Evolutionary conservation across 768 basidiomycete genomes (phyloP).

Genomic region (Butyriboletus loyo): DNA sequence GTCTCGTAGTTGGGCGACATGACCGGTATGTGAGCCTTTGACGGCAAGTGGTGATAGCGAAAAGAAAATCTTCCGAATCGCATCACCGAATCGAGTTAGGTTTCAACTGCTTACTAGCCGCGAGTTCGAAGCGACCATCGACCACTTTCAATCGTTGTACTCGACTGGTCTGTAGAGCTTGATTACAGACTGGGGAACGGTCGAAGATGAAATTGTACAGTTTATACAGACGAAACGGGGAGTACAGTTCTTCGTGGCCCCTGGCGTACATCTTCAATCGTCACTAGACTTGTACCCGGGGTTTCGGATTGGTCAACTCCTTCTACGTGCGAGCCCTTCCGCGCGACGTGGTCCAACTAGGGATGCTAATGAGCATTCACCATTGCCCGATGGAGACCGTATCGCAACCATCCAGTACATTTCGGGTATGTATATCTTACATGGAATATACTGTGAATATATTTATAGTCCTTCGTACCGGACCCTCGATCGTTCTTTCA

Average conservation of each 20-base stretch:
- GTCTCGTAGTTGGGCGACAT: slow-evolving; percentile 46
- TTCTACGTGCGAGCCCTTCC: too few relatives aligned
- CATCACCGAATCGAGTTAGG: slow-evolving; percentile 19
- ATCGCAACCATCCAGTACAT: background rate
- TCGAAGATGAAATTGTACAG: background rate
- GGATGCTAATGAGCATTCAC: background rate
- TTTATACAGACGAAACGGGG: background rate
- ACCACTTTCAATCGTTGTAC: too few relatives aligned
- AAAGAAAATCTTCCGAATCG: slow-evolving; percentile 30
- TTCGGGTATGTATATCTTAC: slow-evolving; percentile 12
- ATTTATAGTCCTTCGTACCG: background rate
- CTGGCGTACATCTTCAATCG: too few relatives aligned
- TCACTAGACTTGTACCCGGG: too few relatives aligned
- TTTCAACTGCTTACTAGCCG: background rate
- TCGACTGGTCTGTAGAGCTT: too few relatives aligned
- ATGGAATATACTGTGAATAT: slow-evolving; percentile 5
- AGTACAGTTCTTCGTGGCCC: too few relatives aligned
- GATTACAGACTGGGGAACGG: background rate
- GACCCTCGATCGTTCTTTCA: slow-evolving; percentile 2
- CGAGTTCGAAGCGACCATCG: background rate
- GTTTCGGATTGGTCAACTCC: too few relatives aligned
- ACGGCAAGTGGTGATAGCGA: slow-evolving; percentile 33
- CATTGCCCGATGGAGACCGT: background rate
- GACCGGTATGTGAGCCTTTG: slow-evolving; percentile 28
- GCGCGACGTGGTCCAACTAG: background rate